Base-by-base conservation (phyloP, 2,329 filamentous ascomycete species). In the Claviceps spartinae region DNA sequence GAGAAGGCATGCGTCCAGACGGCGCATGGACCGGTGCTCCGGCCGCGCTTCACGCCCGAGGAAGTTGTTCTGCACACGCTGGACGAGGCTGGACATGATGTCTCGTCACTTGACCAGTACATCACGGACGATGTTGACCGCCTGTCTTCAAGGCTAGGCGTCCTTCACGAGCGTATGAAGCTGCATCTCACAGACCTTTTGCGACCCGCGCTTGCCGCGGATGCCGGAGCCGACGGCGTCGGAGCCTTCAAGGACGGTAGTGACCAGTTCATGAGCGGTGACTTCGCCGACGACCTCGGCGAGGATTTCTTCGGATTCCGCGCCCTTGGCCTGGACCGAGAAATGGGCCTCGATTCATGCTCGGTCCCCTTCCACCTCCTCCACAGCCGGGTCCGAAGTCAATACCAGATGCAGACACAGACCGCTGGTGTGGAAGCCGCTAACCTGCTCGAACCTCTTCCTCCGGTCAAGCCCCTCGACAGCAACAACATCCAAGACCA, bases 221-320 rank as follows among this genome's bases (percentile, higher is more conserved):
- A 95, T 61, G 82, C 79, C 45, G 85, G 86, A 38, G 79, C 81
- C 36, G 93, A 97, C 63, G 93, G 90, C 38, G 89, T 85, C 4
- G 86, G 85, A 52, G 87, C 89, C 6, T 98, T 98, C 75, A 88
- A 94, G 56, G 93, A 98, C 61, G 91, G 90, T 57, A 95, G 89
- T 67, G 93, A 98, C 57, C 93, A 97, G 64, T 98, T 97, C 60
- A 83, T 96, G 47, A 88, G 87, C 46, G 93, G 93, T 55, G 93
- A 98, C 67, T 98, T 98, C 65, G 93, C 93, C 0, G 93, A 96
- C 65, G 93, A 98, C 60, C 85, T 98, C 13, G 91, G 90, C 55
- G 93, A 98, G 72, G 93, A 98, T 70, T 98, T 96, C 78, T 98
- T 98, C 63, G 93, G 93, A 30, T 97, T 98, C 78, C 90, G 89